phyloP scores from a whole-genome alignment of 1,284 basidiomycete species.

The Boletellus deceptivus region DNA sequence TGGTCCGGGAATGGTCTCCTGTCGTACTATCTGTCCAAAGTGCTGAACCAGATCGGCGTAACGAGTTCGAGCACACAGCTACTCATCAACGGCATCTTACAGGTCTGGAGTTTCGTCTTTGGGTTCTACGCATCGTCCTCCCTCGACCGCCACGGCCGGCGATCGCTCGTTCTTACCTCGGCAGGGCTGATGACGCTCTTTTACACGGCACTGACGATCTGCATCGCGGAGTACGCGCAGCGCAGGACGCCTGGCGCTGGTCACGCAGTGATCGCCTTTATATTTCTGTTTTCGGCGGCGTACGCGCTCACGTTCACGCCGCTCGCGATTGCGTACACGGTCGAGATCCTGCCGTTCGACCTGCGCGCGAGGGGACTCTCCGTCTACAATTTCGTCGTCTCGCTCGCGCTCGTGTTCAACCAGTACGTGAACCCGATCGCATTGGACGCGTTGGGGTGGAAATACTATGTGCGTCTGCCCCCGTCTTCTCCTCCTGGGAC shows the following conservation, averaged over 20 bases:
- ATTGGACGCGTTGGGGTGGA: conserved; percentile 58
- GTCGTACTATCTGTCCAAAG: conserved; percentile 73
- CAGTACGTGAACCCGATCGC: conserved; percentile 84
- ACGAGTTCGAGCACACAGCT: conserved; percentile 57
- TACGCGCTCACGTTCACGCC: conserved; percentile 75
- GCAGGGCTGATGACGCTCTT: conserved; percentile 65
- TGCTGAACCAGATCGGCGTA: conserved; percentile 72
- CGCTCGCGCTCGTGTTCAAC: conserved; percentile 70
- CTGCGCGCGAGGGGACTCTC: conserved; percentile 80
- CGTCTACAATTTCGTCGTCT: conserved; percentile 68
- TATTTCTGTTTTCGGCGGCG: conserved; percentile 70
- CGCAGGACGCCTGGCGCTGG: conserved; percentile 45
- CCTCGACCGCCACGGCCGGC: conserved; percentile 60
- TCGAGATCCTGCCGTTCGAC: conserved; percentile 71
- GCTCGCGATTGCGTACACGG: conserved; percentile 70
- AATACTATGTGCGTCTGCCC: conserved; percentile 44
- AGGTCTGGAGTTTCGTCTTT: conserved; percentile 71
- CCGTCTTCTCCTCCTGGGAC: too few relatives aligned
- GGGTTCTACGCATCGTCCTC: conserved; percentile 58
- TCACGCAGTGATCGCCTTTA: conserved; percentile 71
- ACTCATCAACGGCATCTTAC: conserved; percentile 71
- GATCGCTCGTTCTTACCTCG: conserved; percentile 62
- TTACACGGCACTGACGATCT: conserved; percentile 71
- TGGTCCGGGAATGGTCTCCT: conserved; percentile 78
- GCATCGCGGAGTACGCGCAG: conserved; percentile 60